Conservation (phyloP, 805 yeast species). For the Diddensiella transvaalensis region DNA sequence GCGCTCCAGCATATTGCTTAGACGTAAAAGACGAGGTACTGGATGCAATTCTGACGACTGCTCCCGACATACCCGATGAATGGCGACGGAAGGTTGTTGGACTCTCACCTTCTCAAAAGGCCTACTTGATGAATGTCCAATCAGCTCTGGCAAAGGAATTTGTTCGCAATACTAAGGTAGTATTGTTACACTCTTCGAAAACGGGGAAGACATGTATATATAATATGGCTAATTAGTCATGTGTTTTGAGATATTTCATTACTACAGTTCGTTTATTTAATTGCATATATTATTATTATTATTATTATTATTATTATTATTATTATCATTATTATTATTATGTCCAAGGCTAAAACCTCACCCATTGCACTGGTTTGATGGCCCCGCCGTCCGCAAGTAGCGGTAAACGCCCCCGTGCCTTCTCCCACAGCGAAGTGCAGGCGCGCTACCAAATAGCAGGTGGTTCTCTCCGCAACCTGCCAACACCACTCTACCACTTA, state of each 20-base stretch:
- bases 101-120: constrained; percentile 75
- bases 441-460: not conserved
- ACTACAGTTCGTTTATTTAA: too few species aligned
- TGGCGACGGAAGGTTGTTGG: constrained; percentile 83
- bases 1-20: constrained; percentile 71
- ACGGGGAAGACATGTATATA: constrained; percentile 65
- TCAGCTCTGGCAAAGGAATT: constrained; percentile 69
- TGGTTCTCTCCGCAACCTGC: not conserved
- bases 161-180: constrained; percentile 67
- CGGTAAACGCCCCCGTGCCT: not conserved
- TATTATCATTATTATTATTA: not conserved
- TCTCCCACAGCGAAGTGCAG: too few species aligned
- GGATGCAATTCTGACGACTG: constrained; percentile 55
- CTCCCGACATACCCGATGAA: constrained; percentile 33
- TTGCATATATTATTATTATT: not conserved
- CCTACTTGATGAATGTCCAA: constrained; percentile 72
- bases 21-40: constrained; percentile 81
- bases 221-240: constrained; percentile 36
- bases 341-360: too few species aligned
- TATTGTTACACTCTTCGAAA: constrained; percentile 72
- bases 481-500: not conserved
- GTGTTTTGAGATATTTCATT: not conserved
- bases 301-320: not conserved
- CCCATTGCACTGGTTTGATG: too few species aligned
- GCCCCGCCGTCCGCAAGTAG: too few species aligned